Conservation (phyloP, 2,329 filamentous ascomycete genomes). For the Penicillium sp. region DNA sequence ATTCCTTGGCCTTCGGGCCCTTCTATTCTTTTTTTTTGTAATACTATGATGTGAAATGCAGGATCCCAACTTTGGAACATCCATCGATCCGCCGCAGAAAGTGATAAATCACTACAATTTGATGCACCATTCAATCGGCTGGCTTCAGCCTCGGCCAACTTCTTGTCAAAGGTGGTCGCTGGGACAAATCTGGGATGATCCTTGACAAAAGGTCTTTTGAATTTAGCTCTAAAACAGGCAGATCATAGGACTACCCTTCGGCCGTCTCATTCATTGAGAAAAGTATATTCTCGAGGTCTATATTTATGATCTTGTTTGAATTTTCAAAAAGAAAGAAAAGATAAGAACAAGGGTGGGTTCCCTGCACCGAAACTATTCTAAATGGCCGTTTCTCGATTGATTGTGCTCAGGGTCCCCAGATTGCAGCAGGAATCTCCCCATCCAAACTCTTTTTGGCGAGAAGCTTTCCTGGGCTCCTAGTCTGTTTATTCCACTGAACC, state of each 20-base stretch:
- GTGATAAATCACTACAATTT: too few relatives aligned
- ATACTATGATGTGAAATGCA: too few relatives aligned
- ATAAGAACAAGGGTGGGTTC: neutral
- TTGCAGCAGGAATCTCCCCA: slow-evolving; percentile 13
- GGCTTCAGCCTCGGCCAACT: neutral
- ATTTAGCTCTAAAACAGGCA: neutral
- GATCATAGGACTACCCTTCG: neutral
- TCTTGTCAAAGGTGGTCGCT: neutral
- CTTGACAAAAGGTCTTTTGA: too few relatives aligned
- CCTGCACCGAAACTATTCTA: neutral
- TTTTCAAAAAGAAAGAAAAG: neutral
- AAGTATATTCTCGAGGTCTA: neutral
- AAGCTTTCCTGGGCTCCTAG: slow-evolving; percentile 54
- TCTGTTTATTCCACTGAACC: slow-evolving; percentile 56
- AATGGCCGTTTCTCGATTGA: neutral
- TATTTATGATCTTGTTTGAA: neutral
- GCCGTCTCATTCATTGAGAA: neutral
- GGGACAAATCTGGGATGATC: neutral
- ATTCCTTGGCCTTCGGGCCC: too few relatives aligned
- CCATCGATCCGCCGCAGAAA: too few relatives aligned
- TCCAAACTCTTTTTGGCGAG: slow-evolving; percentile 5
- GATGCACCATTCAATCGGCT: too few relatives aligned
- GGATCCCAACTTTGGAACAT: too few relatives aligned
- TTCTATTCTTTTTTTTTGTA: too few relatives aligned
- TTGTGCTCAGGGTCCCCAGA: slow-evolving; percentile 11